Conservation (phyloP, 306 rosid species). For the Vicia sativa region DNA sequence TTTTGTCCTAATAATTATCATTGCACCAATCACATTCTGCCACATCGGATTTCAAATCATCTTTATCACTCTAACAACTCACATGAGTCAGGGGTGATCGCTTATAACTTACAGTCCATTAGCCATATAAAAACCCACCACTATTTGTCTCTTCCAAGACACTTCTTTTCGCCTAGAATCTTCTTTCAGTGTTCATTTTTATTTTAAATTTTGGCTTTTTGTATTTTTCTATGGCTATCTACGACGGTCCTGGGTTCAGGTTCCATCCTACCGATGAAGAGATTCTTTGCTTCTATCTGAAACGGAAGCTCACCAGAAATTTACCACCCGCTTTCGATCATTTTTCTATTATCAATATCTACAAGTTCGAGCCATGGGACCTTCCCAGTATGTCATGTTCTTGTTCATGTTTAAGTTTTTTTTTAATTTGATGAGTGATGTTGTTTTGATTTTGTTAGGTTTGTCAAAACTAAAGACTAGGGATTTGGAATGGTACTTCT, state of each 20-base stretch:
- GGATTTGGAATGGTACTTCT: constrained; percentile 96
- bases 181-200: too few relatives aligned
- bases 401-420: background rate
- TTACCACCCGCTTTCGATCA: constrained; percentile 50
- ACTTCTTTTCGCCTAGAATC: too few relatives aligned
- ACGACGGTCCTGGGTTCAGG: constrained; percentile 84
- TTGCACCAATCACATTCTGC: too few relatives aligned
- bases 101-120: too few relatives aligned
- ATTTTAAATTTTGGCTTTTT: background rate
- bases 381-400: constrained; percentile 55
- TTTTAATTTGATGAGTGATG: background rate
- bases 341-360: constrained; percentile 67
- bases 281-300: constrained; percentile 58
- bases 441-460: constrained; percentile 18
- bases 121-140: too few relatives aligned
- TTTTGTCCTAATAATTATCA: too few relatives aligned
- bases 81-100: too few relatives aligned
- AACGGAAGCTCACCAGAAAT: constrained; percentile 63
- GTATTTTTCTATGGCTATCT: constrained; percentile 39
- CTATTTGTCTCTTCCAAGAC: too few relatives aligned
- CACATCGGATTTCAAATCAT: too few relatives aligned
- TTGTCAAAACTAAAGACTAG: constrained; percentile 69
- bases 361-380: constrained; percentile 91
- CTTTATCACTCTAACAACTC: too few relatives aligned
- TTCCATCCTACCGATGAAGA: constrained; percentile 97